Percentiles rank a stretch among this genome's conserved stretches.
These are phyloP conservation scores for Microcos paniculata DNA, from an alignment of 345 rosid species.

Conservation along the genomic window DNA sequence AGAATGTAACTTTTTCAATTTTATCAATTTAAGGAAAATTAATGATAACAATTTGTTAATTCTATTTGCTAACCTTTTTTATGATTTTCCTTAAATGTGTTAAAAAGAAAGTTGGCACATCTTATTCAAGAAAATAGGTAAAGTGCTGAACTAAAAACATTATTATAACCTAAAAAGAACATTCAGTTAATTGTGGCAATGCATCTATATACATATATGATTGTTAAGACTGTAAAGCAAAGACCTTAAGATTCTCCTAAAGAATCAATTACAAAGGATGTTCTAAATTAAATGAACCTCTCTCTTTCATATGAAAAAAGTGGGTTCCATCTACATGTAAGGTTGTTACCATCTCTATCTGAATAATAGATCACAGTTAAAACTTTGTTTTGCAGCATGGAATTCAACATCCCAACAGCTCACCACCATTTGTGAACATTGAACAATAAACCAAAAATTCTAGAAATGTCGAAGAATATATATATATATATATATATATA, in stretches of 20 bases:
- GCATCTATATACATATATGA: too few relatives aligned
- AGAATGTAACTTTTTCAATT: too few relatives aligned
- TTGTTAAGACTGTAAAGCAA: background rate
- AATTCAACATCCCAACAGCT: slow-evolving; percentile 4
- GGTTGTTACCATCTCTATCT: slow-evolving; percentile 6
- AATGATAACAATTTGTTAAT: too few relatives aligned
- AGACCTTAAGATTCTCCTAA: background rate
- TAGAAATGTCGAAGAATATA: background rate
- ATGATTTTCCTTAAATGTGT: too few relatives aligned
- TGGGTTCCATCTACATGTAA: slow-evolving; percentile 2
- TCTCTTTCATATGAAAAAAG: background rate
- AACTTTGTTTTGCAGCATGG: slow-evolving; percentile 6
- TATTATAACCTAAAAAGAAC: too few relatives aligned
- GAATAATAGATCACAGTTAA: background rate
- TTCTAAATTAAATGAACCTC: slow-evolving; percentile 8
- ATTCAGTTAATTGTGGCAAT: too few relatives aligned
- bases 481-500: background rate
- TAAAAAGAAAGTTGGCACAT: too few relatives aligned
- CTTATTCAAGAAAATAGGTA: too few relatives aligned
- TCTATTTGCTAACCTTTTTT: too few relatives aligned
- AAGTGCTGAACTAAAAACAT: too few relatives aligned
- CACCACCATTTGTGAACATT: background rate
- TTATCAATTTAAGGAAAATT: too few relatives aligned
- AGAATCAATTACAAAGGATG: slow-evolving; percentile 2
- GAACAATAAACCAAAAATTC: background rate